Conservation (phyloP, 2,329 filamentous ascomycete genomes). For the Harringtonia lauricola region DNA sequence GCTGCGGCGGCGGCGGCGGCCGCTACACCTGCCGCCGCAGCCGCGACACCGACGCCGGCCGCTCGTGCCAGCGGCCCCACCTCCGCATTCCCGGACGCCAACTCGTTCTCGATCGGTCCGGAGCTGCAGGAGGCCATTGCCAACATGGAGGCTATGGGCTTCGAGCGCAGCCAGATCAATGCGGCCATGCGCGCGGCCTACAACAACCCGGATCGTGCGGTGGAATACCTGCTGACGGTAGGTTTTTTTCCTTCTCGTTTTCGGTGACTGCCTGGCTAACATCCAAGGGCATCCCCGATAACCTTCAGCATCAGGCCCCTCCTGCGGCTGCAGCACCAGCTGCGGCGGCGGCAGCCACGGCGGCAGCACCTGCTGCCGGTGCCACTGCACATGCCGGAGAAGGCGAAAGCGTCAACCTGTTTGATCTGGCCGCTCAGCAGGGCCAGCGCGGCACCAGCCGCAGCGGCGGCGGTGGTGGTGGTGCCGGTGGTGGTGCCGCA, state of each 20-base stretch:
- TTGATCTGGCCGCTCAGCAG: slow-evolving; percentile 82
- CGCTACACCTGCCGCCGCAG: slow-evolving; percentile 27
- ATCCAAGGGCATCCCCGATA: slow-evolving; percentile 77
- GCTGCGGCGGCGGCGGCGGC: slow-evolving; percentile 39
- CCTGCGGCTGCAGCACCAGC: slow-evolving; percentile 11
- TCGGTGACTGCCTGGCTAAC: not conserved
- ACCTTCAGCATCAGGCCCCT: slow-evolving; percentile 45
- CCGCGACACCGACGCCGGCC: slow-evolving; percentile 34
- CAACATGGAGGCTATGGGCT: slow-evolving; percentile 97
- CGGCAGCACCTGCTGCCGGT: slow-evolving; percentile 10
- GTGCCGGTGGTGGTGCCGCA: slow-evolving; percentile 12
- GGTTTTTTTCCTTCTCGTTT: slow-evolving; percentile 22
- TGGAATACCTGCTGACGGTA: slow-evolving; percentile 88
- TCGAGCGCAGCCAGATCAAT: slow-evolving; percentile 78
- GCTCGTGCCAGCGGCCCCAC: slow-evolving; percentile 12
- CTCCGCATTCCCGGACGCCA: slow-evolving; percentile 54
- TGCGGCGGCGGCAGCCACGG: slow-evolving; percentile 2
- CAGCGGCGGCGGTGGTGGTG: slow-evolving; percentile 26
- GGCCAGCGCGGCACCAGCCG: slow-evolving; percentile 31
- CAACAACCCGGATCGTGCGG: slow-evolving; percentile 92
- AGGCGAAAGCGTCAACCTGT: slow-evolving; percentile 60
- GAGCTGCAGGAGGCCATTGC: slow-evolving; percentile 73
- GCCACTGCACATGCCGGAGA: slow-evolving; percentile 29
- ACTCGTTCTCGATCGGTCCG: slow-evolving; percentile 74
- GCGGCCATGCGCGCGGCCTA: slow-evolving; percentile 92